phyloP scores from a whole-genome alignment of 2,329 filamentous ascomycete species.

The Zymoseptoria tritici region DNA sequence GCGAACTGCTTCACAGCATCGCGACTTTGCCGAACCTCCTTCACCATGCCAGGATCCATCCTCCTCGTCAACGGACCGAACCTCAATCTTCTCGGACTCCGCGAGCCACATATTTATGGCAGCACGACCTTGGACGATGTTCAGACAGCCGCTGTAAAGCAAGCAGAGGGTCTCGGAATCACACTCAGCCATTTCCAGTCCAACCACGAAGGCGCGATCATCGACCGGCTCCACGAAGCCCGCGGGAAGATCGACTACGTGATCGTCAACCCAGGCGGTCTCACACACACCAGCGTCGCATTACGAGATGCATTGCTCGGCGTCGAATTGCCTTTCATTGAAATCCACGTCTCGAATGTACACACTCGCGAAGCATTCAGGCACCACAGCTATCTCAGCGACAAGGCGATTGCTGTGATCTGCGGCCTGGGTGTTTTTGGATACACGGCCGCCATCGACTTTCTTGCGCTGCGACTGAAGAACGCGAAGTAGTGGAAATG shows the following conservation, averaged over 20 bases:
- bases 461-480: conserved; percentile 27
- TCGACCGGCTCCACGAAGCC: conserved; percentile 66
- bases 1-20: neutral
- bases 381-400: conserved; percentile 63
- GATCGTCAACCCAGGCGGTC: conserved; percentile 68
- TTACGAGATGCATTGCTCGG: conserved; percentile 66
- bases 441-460: conserved; percentile 41
- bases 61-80: conserved; percentile 51
- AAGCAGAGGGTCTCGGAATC: conserved; percentile 44
- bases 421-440: conserved; percentile 53
- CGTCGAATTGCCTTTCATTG: conserved; percentile 65
- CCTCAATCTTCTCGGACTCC: conserved; percentile 68
- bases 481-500: conserved; percentile 5
- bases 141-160: conserved; percentile 41
- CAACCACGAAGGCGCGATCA: conserved; percentile 68
- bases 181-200: conserved; percentile 60
- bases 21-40: neutral
- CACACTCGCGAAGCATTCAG: conserved; percentile 63
- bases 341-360: conserved; percentile 70
- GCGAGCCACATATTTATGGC: conserved; percentile 69
- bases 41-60: conserved; percentile 7
- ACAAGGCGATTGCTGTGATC: conserved; percentile 68
- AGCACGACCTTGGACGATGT: conserved; percentile 60
- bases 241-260: conserved; percentile 54
- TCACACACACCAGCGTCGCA: conserved; percentile 69